Evolutionary conservation across 2,329 filamentous ascomycete species (phyloP).

Genomic region (Cordyceps cateniannulata): DNA sequence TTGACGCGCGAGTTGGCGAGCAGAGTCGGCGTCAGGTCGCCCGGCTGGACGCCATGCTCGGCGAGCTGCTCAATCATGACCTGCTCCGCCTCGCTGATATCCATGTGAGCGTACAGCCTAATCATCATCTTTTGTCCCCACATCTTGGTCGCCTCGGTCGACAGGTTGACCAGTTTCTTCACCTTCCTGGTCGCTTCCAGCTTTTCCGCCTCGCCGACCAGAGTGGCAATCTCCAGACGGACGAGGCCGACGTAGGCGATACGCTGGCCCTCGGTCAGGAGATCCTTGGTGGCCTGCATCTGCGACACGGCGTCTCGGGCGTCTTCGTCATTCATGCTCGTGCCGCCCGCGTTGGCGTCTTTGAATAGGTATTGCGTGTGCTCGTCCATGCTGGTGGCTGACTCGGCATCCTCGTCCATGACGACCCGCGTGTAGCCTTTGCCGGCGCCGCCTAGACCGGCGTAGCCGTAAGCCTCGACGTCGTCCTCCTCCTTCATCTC

Average conservation of each 20-base stretch:
- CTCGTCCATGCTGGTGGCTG: constrained; percentile 92
- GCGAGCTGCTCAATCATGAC: constrained; percentile 98
- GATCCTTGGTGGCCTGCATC: constrained; percentile 90
- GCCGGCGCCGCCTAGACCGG: constrained; percentile 76
- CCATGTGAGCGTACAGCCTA: constrained; percentile 90
- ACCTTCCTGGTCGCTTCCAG: constrained; percentile 57
- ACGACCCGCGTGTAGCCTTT: constrained; percentile 96
- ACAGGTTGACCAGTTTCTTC: constrained; percentile 65
- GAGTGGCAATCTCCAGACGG: constrained; percentile 69
- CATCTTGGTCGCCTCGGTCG: constrained; percentile 78
- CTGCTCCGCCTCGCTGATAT: constrained; percentile 84
- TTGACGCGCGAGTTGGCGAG: constrained; percentile 91
- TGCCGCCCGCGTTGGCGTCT: constrained; percentile 54
- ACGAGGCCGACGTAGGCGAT: constrained; percentile 94
- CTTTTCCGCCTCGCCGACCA: constrained; percentile 62
- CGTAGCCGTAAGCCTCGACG: constrained; percentile 61
- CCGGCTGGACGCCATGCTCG: constrained; percentile 81
- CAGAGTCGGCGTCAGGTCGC: constrained; percentile 75
- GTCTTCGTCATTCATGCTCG: constrained; percentile 67
- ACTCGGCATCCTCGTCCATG: constrained; percentile 89
- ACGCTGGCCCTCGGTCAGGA: constrained; percentile 89
- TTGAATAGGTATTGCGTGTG: constrained; percentile 96
- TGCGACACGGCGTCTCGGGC: constrained; percentile 80
- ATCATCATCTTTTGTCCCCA: constrained; percentile 99
- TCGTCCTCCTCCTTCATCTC: constrained; percentile 70